Base-by-base conservation (phyloP, 2,329 filamentous ascomycete genomes). In the Trichoderma cornu-damae region DNA sequence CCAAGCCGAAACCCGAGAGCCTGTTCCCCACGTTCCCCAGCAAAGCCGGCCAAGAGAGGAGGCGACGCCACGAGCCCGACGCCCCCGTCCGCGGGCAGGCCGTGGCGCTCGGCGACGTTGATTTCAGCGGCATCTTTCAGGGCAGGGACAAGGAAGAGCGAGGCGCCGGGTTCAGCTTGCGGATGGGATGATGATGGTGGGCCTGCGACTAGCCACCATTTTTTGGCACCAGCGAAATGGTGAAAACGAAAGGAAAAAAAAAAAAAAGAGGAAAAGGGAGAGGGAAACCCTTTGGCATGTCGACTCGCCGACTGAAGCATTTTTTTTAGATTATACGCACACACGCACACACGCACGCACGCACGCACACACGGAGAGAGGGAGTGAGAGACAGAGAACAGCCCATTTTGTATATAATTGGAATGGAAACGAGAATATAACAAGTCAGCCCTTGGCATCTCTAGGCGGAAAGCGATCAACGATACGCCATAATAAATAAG, bases 21-120 rank as follows among this genome's bases (percentile, higher is more conserved):
- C 87, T 99, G 86, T 97, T 99, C 69, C 94, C 94, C 2, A 97
- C 94, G 0, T 99, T 97, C 70, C 94, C 94, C 0, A 94, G 89
- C 65, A 96, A 96, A 72, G 94, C 94, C 0, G 90, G 91, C 1
- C 88, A 94, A 77, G 94, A 99, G 77, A 87, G 86, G 67, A 78
- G 91, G 64, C 78, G 89, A 62, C 78, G 83, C 35, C 78, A 82
- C 59, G 84, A 85, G 60, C 94, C 94, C 1, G 86, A 91, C 70
- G 94, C 94, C 6, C 94, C 94, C 0, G 83, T 82, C 37, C 79
- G 93, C 30, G 92, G 91, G 0, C 84, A 88, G 58, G 83, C 83
- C 2, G 77, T 80, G 0, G 75, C 78, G 4, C 64, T 84, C 3
- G 77, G 79, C 0, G 74, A 77, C 2, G 75, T 81, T 9, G 88